These are phyloP conservation scores for Tolypocladium cylindrosporum DNA, from an alignment of 2,329 filamentous ascomycete species.

Conservation along the genomic window DNA sequence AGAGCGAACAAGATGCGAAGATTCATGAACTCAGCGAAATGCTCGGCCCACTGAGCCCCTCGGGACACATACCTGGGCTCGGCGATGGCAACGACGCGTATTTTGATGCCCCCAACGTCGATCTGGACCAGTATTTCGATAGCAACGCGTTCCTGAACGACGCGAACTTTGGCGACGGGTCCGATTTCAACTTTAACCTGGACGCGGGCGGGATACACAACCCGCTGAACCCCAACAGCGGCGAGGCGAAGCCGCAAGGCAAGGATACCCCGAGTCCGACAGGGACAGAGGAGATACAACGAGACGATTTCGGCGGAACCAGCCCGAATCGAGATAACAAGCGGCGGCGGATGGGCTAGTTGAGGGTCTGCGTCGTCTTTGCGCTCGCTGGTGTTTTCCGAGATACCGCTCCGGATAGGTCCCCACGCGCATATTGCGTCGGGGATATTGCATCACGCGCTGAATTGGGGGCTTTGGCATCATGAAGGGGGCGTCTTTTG, in stretches of 20 bases:
- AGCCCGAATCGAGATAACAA: conserved; percentile 21
- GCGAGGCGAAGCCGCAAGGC: conserved; percentile 3
- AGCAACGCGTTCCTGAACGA: conserved; percentile 29
- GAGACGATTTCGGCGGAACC: conserved; percentile 26
- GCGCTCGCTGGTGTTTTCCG: neutral
- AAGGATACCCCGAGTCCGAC: conserved; percentile 34
- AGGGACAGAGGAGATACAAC: conserved; percentile 39
- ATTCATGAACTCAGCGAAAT: conserved; percentile 66
- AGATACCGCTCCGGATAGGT: neutral
- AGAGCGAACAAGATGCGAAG: conserved; percentile 67
- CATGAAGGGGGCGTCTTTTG: neutral
- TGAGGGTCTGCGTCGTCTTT: neutral
- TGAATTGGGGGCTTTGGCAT: neutral
- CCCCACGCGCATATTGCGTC: neutral
- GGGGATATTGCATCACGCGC: neutral
- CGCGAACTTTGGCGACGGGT: conserved; percentile 30
- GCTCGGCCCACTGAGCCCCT: conserved; percentile 71
- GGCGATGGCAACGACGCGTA: conserved; percentile 27
- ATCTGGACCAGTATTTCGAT: conserved; percentile 43
- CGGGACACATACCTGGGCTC: conserved; percentile 66
- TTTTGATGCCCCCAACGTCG: conserved; percentile 28
- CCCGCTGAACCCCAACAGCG: neutral
- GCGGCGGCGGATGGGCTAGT: conserved; percentile 25
- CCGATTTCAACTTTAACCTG: conserved; percentile 42
- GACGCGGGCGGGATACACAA: conserved; percentile 21